Conservation (phyloP, 176 grass and related monocot genomes). For the Puya raimondii region DNA sequence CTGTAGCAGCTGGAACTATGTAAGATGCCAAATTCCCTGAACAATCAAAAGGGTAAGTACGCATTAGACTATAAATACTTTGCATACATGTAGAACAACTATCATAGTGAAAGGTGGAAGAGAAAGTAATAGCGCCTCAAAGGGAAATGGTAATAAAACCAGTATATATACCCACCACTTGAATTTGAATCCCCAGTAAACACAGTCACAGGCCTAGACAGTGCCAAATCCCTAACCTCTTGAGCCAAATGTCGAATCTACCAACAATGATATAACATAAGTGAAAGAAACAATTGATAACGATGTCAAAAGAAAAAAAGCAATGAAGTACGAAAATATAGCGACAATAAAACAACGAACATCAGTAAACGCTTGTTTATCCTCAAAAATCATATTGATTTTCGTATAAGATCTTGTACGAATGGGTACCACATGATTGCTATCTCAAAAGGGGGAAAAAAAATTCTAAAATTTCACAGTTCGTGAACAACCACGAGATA, state of each 20-base stretch:
- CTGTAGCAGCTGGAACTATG: slow-evolving; percentile 78
- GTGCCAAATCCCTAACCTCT: slow-evolving; percentile 77
- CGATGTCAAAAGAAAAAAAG: not conserved
- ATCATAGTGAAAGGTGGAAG: not conserved
- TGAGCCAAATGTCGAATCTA: slow-evolving; percentile 85
- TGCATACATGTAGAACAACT: slow-evolving; percentile 1
- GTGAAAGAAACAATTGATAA: not conserved
- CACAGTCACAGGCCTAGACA: slow-evolving; percentile 78
- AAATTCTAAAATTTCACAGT: not conserved
- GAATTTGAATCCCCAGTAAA: slow-evolving; percentile 57
- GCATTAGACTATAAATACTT: slow-evolving; percentile 15
- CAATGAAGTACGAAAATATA: not conserved
- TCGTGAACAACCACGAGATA: slow-evolving; percentile 17
- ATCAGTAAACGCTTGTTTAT: not conserved
- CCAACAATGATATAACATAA: slow-evolving; percentile 14
- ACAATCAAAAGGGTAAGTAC: slow-evolving; percentile 12
- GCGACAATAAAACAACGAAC: not conserved
- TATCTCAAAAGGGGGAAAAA: not conserved
- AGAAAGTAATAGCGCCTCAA: not conserved
- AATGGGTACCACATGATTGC: not conserved
- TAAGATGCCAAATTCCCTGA: slow-evolving; percentile 59
- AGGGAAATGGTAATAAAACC: not conserved
- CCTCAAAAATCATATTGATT: no score
- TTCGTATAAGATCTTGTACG: no score
- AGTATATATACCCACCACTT: slow-evolving; percentile 34